A percentile compares a stretch with the other conserved stretches of the same genome.
These are phyloP conservation scores for Talaromyces sp. DNA, from an alignment of 2,329 filamentous ascomycete species.

Conservation along the genomic window DNA sequence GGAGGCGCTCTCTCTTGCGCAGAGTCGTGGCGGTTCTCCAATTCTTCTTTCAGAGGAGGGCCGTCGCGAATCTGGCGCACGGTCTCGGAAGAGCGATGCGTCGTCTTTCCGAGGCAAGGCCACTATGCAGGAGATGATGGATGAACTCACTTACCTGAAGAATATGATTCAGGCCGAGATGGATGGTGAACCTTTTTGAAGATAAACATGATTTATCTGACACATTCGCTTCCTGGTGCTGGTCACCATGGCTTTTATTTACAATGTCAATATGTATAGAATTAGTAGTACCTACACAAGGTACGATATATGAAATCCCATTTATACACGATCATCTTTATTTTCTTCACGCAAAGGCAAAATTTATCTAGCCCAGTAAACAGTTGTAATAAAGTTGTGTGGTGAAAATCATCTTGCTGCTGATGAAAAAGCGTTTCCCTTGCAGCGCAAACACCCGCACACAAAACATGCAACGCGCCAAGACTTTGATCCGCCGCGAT, in stretches of 20 bases:
- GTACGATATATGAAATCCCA: background rate
- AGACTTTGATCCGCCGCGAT: conserved; percentile 24
- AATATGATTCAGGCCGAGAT: conserved; percentile 47
- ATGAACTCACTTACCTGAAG: conserved; percentile 56
- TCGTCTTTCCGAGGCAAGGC: conserved; percentile 31
- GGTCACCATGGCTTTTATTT: conserved; percentile 10
- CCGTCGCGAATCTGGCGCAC: conserved; percentile 3
- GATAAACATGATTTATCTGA: background rate
- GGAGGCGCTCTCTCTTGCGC: conserved; percentile 29
- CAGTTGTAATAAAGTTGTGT: background rate
- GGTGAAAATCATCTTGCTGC: background rate
- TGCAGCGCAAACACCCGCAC: background rate
- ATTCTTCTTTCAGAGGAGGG: conserved; percentile 24
- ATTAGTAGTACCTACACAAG: background rate
- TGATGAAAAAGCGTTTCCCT: no score
- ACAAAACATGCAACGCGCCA: conserved; percentile 23
- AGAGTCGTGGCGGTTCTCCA: conserved; percentile 28
- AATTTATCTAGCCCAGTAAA: no score
- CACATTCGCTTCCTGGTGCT: conserved; percentile 14
- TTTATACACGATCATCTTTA: background rate
- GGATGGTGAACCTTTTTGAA: conserved; percentile 25
- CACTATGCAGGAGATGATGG: conserved; percentile 53
- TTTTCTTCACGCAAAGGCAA: background rate
- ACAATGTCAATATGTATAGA: background rate
- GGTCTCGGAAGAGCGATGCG: conserved; percentile 21